A percentile compares a stretch with the other conserved stretches of the same genome.
Evolutionary conservation across 768 basidiomycete genomes (phyloP).

Genomic region (Kondoa subrosea): DNA sequence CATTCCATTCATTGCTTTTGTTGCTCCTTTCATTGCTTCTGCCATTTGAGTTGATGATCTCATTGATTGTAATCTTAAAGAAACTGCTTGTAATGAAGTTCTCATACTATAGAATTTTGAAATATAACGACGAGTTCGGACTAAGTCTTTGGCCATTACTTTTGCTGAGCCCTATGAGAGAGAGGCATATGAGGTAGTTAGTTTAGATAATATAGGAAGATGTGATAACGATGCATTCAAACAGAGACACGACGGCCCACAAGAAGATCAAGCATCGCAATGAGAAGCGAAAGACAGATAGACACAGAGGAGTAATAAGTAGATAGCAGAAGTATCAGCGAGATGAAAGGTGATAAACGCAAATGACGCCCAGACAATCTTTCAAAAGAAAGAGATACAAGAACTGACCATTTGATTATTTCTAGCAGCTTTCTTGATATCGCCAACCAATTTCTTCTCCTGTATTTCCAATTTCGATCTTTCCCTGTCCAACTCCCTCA

Average conservation of each 20-base stretch:
- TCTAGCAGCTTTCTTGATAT: conserved; percentile 94
- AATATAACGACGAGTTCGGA: conserved; percentile 81
- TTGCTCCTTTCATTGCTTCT: conserved; percentile 95
- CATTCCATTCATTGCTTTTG: conserved; percentile 94
- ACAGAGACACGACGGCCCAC: background rate
- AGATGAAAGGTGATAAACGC: background rate
- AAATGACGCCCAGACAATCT: background rate
- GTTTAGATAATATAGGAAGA: background rate
- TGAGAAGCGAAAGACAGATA: too few species aligned
- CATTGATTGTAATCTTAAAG: conserved; percentile 84
- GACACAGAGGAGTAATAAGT: background rate
- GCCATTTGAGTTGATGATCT: conserved; percentile 99
- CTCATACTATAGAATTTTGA: conserved; percentile 99
- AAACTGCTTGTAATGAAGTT: conserved; percentile 91
- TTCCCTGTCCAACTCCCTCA: conserved; percentile 94
- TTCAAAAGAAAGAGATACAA: too few species aligned
- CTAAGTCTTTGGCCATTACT: conserved; percentile 97
- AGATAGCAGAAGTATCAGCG: background rate
- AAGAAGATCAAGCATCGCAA: too few species aligned
- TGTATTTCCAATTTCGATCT: conserved; percentile 80
- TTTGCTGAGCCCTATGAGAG: conserved; percentile 75
- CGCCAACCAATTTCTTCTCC: conserved; percentile 74
- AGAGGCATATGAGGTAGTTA: conserved; percentile 7
- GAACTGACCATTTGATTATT: conserved; percentile 67
- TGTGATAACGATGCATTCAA: background rate